Percentiles rank a stretch among this genome's conserved stretches.
Evolutionary conservation across 139 green algal species (phyloP).

Genomic region (Asterochloris sp.): DNA sequence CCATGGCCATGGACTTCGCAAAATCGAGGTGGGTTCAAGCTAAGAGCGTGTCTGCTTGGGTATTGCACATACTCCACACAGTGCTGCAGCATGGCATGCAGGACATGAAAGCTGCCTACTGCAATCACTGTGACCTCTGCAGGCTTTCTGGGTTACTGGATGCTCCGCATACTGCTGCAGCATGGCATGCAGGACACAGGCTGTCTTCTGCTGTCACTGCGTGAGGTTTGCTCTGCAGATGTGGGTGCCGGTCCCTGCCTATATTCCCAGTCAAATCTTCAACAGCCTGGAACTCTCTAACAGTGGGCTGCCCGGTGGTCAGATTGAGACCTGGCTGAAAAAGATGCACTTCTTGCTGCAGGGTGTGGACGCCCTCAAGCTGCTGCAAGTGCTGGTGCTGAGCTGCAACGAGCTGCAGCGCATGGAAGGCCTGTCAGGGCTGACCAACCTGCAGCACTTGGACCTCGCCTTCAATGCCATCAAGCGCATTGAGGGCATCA

Average conservation of each 20-base stretch:
- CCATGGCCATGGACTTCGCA: constrained; percentile 30
- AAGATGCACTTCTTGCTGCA: constrained; percentile 14
- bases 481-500: constrained; percentile 33
- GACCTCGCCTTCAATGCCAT: constrained; percentile 61
- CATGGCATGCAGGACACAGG: no score
- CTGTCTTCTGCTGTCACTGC: no score
- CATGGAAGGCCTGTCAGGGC: constrained; percentile 51
- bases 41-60: no score
- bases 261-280: no score
- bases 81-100: no score
- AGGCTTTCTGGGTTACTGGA: no score
- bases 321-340: background rate
- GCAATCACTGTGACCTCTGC: no score
- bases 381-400: constrained; percentile 30
- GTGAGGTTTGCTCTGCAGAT: no score
- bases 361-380: constrained; percentile 31
- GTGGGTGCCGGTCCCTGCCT: no score
- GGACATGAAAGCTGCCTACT: no score
- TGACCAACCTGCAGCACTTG: constrained; percentile 33
- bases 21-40: constrained; percentile 26
- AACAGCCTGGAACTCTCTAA: background rate
- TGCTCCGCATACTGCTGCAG: no score
- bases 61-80: no score
- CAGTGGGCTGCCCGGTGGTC: background rate
- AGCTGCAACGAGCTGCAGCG: constrained; percentile 65